Conservation (phyloP, 768 basidiomycete species). For the Suillus fuscotomentosus region DNA sequence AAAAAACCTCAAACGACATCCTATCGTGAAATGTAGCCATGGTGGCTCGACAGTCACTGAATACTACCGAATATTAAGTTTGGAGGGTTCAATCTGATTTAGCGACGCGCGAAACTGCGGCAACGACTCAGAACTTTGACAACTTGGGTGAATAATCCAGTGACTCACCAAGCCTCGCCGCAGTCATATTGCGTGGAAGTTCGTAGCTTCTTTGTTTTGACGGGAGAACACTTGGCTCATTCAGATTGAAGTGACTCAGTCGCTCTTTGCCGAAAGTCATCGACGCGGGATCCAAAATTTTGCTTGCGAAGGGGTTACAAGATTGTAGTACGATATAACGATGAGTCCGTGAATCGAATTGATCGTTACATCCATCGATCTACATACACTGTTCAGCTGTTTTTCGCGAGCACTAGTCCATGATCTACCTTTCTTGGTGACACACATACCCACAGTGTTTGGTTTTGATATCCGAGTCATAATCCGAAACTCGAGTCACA, state of each 20-base stretch:
- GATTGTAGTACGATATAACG: background rate
- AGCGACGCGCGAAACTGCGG: background rate
- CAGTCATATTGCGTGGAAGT: background rate
- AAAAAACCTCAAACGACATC: background rate
- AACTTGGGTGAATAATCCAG: background rate
- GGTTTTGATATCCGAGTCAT: conserved; percentile 1
- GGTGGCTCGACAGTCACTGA: background rate
- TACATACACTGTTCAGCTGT: background rate
- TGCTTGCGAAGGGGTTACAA: background rate
- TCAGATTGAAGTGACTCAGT: background rate
- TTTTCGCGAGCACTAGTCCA: background rate
- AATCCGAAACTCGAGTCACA: background rate
- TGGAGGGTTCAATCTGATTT: background rate
- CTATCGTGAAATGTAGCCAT: background rate
- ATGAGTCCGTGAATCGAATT: background rate
- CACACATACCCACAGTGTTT: background rate
- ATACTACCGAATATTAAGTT: background rate
- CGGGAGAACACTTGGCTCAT: background rate
- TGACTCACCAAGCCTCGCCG: background rate
- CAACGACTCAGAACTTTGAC: background rate
- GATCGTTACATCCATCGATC: background rate
- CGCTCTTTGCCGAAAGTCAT: background rate
- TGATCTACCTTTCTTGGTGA: background rate
- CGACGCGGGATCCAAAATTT: background rate
- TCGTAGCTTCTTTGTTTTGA: background rate